These are phyloP conservation scores for Allantophomopsis lycopodina DNA, from an alignment of 2,329 filamentous ascomycete genomes.

Conservation along the genomic window DNA sequence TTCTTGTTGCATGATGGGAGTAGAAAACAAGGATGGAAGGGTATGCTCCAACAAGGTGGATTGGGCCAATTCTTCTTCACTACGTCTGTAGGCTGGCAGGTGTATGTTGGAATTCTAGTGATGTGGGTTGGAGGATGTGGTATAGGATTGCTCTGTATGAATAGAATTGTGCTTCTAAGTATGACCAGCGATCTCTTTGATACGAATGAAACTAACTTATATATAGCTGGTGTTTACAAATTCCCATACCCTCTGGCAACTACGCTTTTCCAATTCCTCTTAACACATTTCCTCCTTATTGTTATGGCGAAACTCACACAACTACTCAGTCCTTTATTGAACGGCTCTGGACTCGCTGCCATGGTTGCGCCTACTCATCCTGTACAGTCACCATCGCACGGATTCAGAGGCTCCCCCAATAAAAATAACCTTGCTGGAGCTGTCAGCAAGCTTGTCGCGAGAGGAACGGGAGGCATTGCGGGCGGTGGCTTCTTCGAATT, in stretches of 20 bases:
- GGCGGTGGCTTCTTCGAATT: slow-evolving; percentile 40
- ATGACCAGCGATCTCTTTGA: slow-evolving; percentile 9
- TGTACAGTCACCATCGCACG: slow-evolving; percentile 15
- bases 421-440: slow-evolving; percentile 14
- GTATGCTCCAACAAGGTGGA: slow-evolving; percentile 23
- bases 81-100: slow-evolving; percentile 29
- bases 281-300: slow-evolving; percentile 32
- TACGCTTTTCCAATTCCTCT: slow-evolving; percentile 32
- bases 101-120: slow-evolving; percentile 30
- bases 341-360: slow-evolving; percentile 20
- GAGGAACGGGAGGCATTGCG: slow-evolving; percentile 29
- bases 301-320: slow-evolving; percentile 31
- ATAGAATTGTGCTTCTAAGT: slow-evolving; percentile 33
- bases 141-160: slow-evolving; percentile 32
- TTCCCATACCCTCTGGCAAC: slow-evolving; percentile 37
- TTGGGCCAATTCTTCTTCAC: slow-evolving; percentile 32
- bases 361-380: slow-evolving; percentile 29
- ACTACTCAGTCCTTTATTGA: slow-evolving; percentile 24
- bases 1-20: slow-evolving; percentile 13
- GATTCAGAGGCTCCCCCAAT: slow-evolving; percentile 14
- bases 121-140: slow-evolving; percentile 31
- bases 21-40: slow-evolving; percentile 17
- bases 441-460: slow-evolving; percentile 14
- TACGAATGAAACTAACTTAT: slow-evolving; percentile 4
- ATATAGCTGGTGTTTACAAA: slow-evolving; percentile 29